Conservation (phyloP, 257 asterid species). For the Fraxinus excelsior region DNA sequence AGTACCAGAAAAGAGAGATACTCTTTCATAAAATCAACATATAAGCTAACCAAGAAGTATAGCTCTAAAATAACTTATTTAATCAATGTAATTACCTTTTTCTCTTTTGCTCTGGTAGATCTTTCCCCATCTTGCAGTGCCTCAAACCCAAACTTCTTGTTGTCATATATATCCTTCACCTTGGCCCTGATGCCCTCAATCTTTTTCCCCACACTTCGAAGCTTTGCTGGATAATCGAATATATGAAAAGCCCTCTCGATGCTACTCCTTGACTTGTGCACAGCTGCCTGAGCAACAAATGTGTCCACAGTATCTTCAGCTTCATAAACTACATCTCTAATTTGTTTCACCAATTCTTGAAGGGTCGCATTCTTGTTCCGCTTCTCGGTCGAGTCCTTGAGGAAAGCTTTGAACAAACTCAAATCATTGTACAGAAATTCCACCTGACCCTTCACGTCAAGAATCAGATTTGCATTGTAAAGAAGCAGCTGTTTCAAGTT, state of each 20-base stretch:
- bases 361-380: conserved; percentile 38
- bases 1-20: not conserved
- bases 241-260: conserved; percentile 33
- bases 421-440: conserved; percentile 44
- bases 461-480: conserved; percentile 44
- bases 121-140: conserved; percentile 35
- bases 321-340: conserved; percentile 44
- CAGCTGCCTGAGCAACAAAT: conserved; percentile 53
- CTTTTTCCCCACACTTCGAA: conserved; percentile 32
- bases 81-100: conserved; percentile 33
- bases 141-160: conserved; percentile 47
- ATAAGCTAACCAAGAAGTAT: not conserved
- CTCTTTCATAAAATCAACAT: not conserved
- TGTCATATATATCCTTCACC: conserved; percentile 44
- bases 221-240: conserved; percentile 42
- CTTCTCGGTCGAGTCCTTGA: conserved; percentile 44
- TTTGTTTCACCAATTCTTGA: conserved; percentile 48
- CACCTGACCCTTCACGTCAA: conserved; percentile 41
- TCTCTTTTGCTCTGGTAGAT: conserved; percentile 30
- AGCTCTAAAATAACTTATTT: not conserved
- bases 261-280: conserved; percentile 42
- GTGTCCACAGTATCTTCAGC: conserved; percentile 62
- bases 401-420: conserved; percentile 44
- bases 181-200: conserved; percentile 34
- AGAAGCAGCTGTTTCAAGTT: conserved; percentile 54